Evolutionary conservation across 2,329 filamentous ascomycete species (phyloP).

Genomic region (Colletotrichum spinosum): DNA sequence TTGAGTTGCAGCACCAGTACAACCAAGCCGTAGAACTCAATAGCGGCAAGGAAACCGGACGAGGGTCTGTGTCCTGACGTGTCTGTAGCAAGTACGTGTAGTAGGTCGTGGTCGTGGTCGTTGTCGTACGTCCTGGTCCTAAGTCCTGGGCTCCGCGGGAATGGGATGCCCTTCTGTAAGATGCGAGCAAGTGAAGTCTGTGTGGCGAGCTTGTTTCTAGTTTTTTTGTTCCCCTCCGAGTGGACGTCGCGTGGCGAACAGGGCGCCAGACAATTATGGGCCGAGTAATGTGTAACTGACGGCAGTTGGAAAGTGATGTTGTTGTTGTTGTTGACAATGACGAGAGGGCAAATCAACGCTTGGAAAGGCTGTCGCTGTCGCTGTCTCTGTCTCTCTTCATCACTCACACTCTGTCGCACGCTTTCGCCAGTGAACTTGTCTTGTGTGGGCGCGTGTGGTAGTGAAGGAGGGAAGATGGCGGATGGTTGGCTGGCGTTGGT

Average conservation of each 20-base stretch:
- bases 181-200: constrained; percentile 9
- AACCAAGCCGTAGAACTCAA: constrained; percentile 36
- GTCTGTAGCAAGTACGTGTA: neutral
- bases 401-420: too few relatives aligned
- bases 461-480: constrained; percentile 38
- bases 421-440: too few relatives aligned
- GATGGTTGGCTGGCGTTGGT: constrained; percentile 37
- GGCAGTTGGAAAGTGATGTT: constrained; percentile 1
- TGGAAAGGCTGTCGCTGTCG: constrained; percentile 22
- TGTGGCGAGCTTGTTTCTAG: constrained; percentile 19
- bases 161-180: constrained; percentile 14
- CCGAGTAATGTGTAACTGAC: neutral
- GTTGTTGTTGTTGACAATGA: constrained; percentile 9
- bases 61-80: constrained; percentile 33
- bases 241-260: constrained; percentile 10
- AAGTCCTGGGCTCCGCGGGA: too few relatives aligned
- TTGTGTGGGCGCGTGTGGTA: constrained; percentile 27
- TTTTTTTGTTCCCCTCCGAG: neutral
- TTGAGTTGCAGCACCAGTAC: constrained; percentile 35
- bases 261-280: neutral
- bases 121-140: too few relatives aligned
- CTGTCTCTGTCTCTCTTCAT: too few relatives aligned
- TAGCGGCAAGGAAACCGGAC: constrained; percentile 12
- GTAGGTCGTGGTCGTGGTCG: too few relatives aligned
- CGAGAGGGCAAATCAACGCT: constrained; percentile 12